phyloP scores from a whole-genome alignment of 169 alveolate species.

The Plasmodium reichenowi region DNA sequence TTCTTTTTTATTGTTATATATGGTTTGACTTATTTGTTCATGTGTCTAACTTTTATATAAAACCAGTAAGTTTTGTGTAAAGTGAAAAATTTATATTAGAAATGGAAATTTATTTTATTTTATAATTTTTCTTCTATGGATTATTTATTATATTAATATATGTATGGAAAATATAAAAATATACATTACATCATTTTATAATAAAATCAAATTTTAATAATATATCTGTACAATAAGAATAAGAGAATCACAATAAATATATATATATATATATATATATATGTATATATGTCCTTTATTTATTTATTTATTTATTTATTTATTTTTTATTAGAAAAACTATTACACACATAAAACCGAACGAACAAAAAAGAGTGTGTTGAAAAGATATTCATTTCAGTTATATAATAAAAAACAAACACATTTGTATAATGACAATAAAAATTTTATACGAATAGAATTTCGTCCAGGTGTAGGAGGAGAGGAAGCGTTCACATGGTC shows the following conservation, averaged over 20 bases:
- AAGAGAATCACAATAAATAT: too few relatives aligned
- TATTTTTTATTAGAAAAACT: slow-evolving; percentile 19
- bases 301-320: slow-evolving; percentile 4
- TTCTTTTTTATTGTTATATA: slow-evolving; percentile 4
- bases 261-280: neutral
- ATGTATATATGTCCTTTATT: neutral
- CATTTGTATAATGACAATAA: slow-evolving; percentile 13
- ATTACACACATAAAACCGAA: slow-evolving; percentile 14
- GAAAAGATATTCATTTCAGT: slow-evolving; percentile 10
- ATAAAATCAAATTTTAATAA: too few relatives aligned
- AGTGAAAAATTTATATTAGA: too few relatives aligned
- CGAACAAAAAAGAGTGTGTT: neutral
- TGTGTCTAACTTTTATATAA: slow-evolving; percentile 33
- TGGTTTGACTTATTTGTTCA: neutral
- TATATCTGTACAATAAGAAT: too few relatives aligned
- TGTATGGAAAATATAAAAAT: too few relatives aligned
- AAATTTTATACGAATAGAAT: slow-evolving; percentile 61
- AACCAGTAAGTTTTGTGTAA: slow-evolving; percentile 19
- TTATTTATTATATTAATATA: too few relatives aligned
- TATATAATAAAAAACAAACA: slow-evolving; percentile 20
- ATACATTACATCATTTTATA: too few relatives aligned
- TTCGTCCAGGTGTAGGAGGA: slow-evolving; percentile 73
- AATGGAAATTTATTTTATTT: too few relatives aligned
- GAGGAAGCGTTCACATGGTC: slow-evolving; percentile 63
- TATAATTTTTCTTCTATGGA: too few relatives aligned